Evolutionary conservation across 345 rosid species (phyloP), one percentile per base, ranked within the genome.

Genomic region (Brassica carinata): DNA sequence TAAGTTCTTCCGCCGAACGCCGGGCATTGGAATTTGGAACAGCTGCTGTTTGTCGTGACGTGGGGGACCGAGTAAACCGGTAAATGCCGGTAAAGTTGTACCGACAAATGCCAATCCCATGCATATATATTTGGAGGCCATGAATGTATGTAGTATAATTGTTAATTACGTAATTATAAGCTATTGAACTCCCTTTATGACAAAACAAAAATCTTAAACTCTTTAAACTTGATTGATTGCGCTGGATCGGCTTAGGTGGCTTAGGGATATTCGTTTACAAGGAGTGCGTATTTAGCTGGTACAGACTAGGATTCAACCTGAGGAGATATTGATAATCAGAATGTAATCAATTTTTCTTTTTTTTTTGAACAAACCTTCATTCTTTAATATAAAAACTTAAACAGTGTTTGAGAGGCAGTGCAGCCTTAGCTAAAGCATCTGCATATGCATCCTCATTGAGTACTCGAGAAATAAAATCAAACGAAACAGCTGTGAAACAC

Each of bases 1-100:
- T 69, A 71, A 64, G 77, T 76, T 76, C 77, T 81, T 81, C 73
- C 84, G 84, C 84, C 84, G 84, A 76, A 76, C 84, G 81, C 81
- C 84, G 84, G 84, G 76, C 84, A 76, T 76, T 18, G 84, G 77
- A 81, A 81, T 74, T 76, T 18, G 84, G 77, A 81, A 81, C 77
- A 71, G 80, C 77, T 81, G 80, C 13, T 57, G 70, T 66, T 71
- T 81, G 84, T 81, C 81, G 77, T 76, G 73, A 75, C 18, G 74
- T 66, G 70, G 17, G 65, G 76, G 53, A 65, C 58, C 65, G 71
- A 70, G 19, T 45, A 55, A 79, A 79, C 83, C 70, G 73, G 78
- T 74, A 59, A 58, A n/a, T 59, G 78, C 45, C 72, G 30, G 74
- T 69, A 61, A 69, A 74, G 13, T 8, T 69, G 73, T 74, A 80